Evolutionary conservation across 495 filamentous ascomycete genomes (phyloP), one percentile per base, ranked within the genome.

Genomic region (Xylaria acuta): DNA sequence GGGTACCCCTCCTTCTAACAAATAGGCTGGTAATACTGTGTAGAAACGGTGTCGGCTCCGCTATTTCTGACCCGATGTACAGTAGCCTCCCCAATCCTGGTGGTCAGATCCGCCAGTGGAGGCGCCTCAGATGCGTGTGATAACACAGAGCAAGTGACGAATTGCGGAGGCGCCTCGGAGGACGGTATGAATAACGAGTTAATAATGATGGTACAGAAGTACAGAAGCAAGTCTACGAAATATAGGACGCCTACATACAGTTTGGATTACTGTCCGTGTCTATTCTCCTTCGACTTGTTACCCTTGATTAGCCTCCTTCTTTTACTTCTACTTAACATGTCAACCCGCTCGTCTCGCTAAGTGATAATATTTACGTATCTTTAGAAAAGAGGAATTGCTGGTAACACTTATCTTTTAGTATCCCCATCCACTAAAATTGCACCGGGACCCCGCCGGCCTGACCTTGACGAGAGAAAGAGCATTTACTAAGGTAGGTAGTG

Each of bases 71-170:
- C 66, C 66, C 51, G 66, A 58, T 40, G 36, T 38, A 7, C 36
- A 3, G 36, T 49, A 68, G 64, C 36, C 51, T 43, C 38, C 36
- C 41, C 47, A 22, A 40, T 45, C 51, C 53, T 22, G 66, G 53
- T 69, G 66, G 66, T 47, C 66, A 69, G 66, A 69, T 69, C 51
- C 34, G 65, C 53, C 36, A 69, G 66, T 59, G 40, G 66, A 56
- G 22, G 53, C 66, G 66, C 53, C 66, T 40, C 32, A 58, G 66
- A 69, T 69, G 49, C 53, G 65, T 56, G 66, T 59, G 66, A 45
- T 65, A 38, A 49, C 25, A n/a, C 12, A 49, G 40, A 27, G 60
- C n/a, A 14, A 34, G 63, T 65, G 63, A 65, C 63, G 63, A 43
- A 64, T 41, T 14, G 60, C 36, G 60, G 60, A 41, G 36, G n/a